Percentiles rank a stretch among this genome's conserved stretches.
These are phyloP conservation scores for Proliferodiscus dingleyae DNA, from an alignment of 2,329 filamentous ascomycete species.

Conservation along the genomic window DNA sequence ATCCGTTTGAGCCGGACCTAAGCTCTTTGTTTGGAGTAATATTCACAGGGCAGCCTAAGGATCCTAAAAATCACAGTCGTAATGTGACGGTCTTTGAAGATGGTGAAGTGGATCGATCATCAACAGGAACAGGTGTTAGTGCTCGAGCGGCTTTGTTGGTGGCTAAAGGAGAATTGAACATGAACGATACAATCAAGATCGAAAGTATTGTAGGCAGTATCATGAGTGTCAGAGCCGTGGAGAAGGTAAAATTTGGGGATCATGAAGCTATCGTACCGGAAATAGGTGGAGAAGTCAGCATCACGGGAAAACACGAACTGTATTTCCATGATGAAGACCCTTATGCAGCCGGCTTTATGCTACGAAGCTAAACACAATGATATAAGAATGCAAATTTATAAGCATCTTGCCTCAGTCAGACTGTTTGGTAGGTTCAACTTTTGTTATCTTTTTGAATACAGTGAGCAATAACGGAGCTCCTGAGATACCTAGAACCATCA, in stretches of 20 bases:
- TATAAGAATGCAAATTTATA: no score
- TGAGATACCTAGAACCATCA: no score
- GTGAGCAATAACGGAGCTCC: no score
- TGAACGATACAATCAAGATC: constrained; percentile 1
- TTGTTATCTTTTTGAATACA: background rate
- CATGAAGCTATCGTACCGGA: constrained; percentile 1
- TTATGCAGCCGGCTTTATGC: background rate
- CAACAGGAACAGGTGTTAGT: constrained; percentile 2
- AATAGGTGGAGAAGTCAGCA: background rate
- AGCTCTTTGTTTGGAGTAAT: constrained; percentile 1
- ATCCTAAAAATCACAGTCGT: constrained; percentile 1
- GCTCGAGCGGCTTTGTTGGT: constrained; percentile 4
- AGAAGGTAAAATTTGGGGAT: constrained; percentile 3
- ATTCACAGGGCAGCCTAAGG: background rate
- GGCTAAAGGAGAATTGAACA: background rate
- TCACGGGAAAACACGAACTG: constrained; percentile 1
- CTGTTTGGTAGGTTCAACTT: no score
- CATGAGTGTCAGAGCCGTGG: background rate
- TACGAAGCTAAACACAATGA: no score
- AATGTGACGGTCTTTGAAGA: constrained; percentile 2
- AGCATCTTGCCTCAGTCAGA: no score
- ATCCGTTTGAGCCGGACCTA: constrained; percentile 1
- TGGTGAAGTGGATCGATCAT: constrained; percentile 3
- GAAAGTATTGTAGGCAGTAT: constrained; percentile 5
- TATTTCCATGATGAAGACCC: background rate